phyloP scores from a whole-genome alignment of 805 yeast genomes.

The Candida schatavii region DNA sequence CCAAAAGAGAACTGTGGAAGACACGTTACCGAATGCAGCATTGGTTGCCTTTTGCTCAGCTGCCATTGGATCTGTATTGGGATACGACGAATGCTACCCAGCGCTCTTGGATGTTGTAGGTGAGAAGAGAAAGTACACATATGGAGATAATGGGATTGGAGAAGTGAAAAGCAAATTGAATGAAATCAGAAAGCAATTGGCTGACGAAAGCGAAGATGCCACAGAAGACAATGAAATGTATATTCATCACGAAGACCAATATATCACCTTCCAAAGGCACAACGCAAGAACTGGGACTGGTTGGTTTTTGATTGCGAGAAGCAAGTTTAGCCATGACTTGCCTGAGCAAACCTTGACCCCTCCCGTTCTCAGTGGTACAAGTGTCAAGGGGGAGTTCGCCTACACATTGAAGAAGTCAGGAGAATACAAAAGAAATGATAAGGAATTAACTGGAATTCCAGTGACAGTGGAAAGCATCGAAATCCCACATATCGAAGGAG shows the following conservation, averaged over 20 bases:
- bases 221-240: constrained; percentile 74
- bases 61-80: constrained; percentile 92
- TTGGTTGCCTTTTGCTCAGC: constrained; percentile 89
- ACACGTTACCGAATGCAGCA: constrained; percentile 93
- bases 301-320: constrained; percentile 82
- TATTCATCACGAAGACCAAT: constrained; percentile 91
- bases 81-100: constrained; percentile 92
- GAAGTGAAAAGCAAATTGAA: constrained; percentile 62
- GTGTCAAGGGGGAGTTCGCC: constrained; percentile 54
- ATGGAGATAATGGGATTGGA: constrained; percentile 62
- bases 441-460: constrained; percentile 60
- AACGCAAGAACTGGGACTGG: constrained; percentile 86
- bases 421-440: constrained; percentile 38
- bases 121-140: constrained; percentile 65
- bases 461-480: constrained; percentile 54
- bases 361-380: constrained; percentile 56
- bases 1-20: constrained; percentile 90
- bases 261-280: constrained; percentile 82
- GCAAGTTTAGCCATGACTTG: constrained; percentile 57
- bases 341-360: constrained; percentile 57
- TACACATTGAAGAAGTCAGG: constrained; percentile 56
- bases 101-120: constrained; percentile 73
- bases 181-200: constrained; percentile 54
- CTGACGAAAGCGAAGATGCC: constrained; percentile 56
- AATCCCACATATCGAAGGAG: constrained; percentile 45